A percentile compares a stretch with the other conserved stretches of the same genome.
These are phyloP conservation scores for Emmonsiellopsis sp. DNA, from an alignment of 2,329 filamentous ascomycete species.

Conservation along the genomic window DNA sequence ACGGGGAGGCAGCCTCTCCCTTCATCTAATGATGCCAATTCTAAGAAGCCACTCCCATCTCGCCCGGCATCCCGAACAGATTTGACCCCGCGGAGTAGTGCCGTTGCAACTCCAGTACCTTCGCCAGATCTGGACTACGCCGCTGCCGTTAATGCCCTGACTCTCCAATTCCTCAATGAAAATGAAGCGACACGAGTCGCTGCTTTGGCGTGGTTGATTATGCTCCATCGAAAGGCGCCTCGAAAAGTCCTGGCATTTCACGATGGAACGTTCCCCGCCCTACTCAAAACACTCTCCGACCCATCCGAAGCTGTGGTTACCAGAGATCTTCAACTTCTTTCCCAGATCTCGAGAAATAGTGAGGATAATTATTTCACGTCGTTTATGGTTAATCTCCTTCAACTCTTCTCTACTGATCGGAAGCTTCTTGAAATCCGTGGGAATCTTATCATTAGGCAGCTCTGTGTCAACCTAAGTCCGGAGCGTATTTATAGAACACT, in stretches of 20 bases:
- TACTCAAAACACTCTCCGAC: constrained; percentile 93
- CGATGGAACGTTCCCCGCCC: constrained; percentile 89
- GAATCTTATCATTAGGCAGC: constrained; percentile 90
- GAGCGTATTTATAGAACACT: constrained; percentile 93
- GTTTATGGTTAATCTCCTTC: constrained; percentile 94
- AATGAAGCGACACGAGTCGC: constrained; percentile 93
- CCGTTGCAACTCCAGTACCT: constrained; percentile 37
- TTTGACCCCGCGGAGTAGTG: constrained; percentile 35
- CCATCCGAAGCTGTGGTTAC: constrained; percentile 93
- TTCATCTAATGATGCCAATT: constrained; percentile 20
- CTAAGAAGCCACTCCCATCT: constrained; percentile 21
- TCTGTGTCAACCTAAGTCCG: constrained; percentile 85
- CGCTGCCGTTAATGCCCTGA: constrained; percentile 85
- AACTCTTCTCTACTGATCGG: constrained; percentile 90
- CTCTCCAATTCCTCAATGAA: constrained; percentile 87
- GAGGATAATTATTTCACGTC: constrained; percentile 96
- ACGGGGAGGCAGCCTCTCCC: constrained; percentile 15
- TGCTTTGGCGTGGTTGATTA: constrained; percentile 90
- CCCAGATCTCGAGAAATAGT: constrained; percentile 91
- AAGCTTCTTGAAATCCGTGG: constrained; percentile 84
- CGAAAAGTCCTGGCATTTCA: constrained; percentile 90
- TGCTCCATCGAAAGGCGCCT: constrained; percentile 92
- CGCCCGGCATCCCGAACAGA: constrained; percentile 22
- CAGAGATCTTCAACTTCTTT: constrained; percentile 83
- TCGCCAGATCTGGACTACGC: constrained; percentile 80